phyloP scores from a whole-genome alignment of 805 yeast genomes.

The Saccharomyces mikatae region DNA sequence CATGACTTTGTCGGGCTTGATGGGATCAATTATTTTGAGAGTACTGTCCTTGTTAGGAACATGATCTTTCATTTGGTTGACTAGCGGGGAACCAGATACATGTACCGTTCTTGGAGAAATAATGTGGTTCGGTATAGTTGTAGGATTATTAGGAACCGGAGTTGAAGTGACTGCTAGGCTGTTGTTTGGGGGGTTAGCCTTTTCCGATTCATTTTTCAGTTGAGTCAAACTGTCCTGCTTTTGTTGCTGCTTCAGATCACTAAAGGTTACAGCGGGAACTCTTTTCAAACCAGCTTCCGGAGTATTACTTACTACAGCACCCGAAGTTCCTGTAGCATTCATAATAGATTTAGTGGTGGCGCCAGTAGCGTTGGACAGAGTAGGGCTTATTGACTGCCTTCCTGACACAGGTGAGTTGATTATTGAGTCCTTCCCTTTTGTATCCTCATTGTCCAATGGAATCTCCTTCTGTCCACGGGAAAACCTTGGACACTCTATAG shows the following conservation, averaged over 20 bases:
- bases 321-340: conserved; percentile 29
- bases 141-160: background rate
- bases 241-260: conserved; percentile 14
- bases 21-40: background rate
- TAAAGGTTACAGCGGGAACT: conserved; percentile 28
- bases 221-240: conserved; percentile 2
- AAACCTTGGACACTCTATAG: background rate
- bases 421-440: conserved; percentile 2
- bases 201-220: conserved; percentile 3
- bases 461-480: background rate
- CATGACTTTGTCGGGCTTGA: background rate
- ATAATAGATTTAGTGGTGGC: conserved; percentile 21
- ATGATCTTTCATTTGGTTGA: conserved; percentile 4
- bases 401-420: conserved; percentile 8
- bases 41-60: background rate
- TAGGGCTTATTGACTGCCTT: conserved; percentile 20
- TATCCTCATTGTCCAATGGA: background rate
- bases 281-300: conserved; percentile 29
- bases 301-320: conserved; percentile 28
- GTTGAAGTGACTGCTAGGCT: background rate
- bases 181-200: background rate
- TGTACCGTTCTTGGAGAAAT: conserved; percentile 10
- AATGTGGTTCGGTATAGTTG: conserved; percentile 8
- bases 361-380: conserved; percentile 13
- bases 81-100: background rate